These are phyloP conservation scores for Zostera marina DNA, from an alignment of 116 monocot genomes.

Conservation along the genomic window DNA sequence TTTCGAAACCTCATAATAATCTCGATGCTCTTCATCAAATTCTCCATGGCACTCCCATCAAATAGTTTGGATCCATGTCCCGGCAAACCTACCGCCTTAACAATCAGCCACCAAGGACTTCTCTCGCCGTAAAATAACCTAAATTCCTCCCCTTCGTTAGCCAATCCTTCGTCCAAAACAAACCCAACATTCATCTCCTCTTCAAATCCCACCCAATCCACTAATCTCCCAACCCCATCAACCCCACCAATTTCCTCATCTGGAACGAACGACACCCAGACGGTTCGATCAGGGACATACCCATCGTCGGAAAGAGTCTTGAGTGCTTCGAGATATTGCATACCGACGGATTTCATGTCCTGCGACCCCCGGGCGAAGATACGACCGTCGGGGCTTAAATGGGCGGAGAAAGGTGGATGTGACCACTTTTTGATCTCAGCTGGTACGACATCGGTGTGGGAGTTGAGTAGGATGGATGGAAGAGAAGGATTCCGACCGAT, in stretches of 20 bases:
- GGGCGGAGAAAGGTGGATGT: conserved; percentile 59
- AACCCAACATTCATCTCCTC: conserved; percentile 49
- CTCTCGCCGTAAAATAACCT: conserved; percentile 85
- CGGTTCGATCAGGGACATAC: conserved; percentile 48
- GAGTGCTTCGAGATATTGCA: conserved; percentile 88
- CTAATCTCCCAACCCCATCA: conserved; percentile 39
- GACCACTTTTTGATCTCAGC: conserved; percentile 76
- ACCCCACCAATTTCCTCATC: conserved; percentile 90
- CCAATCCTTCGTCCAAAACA: conserved; percentile 85
- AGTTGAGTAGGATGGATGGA: conserved; percentile 83
- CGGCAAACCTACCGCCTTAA: conserved; percentile 51
- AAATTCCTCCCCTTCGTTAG: conserved; percentile 51
- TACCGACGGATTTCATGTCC: conserved; percentile 96
- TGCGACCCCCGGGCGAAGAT: conserved; percentile 85
- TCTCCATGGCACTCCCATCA: conserved; percentile 88
- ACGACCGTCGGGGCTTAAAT: conserved; percentile 21
- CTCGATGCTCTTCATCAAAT: conserved; percentile 82
- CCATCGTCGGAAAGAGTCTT: conserved; percentile 25
- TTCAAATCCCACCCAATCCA: conserved; percentile 37
- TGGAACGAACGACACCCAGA: conserved; percentile 76
- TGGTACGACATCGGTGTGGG: conserved; percentile 96
- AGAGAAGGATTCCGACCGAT: conserved; percentile 42
- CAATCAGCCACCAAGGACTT: conserved; percentile 67
- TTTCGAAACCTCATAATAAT: conserved; percentile 51
- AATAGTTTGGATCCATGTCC: conserved; percentile 89